A percentile compares a stretch with the other conserved stretches of the same genome.
These are phyloP conservation scores for Porcisia deanei DNA, from an alignment of 208 protist genomes.

Conservation along the genomic window DNA sequence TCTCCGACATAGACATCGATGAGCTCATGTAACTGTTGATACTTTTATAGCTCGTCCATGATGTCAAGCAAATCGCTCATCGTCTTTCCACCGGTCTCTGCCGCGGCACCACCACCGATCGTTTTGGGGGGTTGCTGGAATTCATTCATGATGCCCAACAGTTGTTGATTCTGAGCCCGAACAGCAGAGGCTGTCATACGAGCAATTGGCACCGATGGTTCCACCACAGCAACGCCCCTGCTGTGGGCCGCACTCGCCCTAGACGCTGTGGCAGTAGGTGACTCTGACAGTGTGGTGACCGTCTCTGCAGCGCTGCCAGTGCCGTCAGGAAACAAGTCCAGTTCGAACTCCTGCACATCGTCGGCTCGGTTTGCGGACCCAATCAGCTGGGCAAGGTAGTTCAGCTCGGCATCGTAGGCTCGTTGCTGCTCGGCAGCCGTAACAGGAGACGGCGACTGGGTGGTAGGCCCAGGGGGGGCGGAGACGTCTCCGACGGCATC, in stretches of 20 bases:
- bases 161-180: slow-evolving; percentile 49
- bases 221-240: background rate
- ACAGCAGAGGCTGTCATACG: slow-evolving; percentile 44
- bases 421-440: slow-evolving; percentile 15
- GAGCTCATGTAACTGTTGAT: background rate
- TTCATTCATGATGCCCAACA: slow-evolving; percentile 55
- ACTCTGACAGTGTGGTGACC: background rate
- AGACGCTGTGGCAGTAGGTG: background rate
- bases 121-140: slow-evolving; percentile 15
- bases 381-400: slow-evolving; percentile 54
- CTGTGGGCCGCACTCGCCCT: background rate
- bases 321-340: slow-evolving; percentile 52
- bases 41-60: slow-evolving; percentile 77
- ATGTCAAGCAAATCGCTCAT: slow-evolving; percentile 69
- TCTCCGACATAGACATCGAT: background rate
- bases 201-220: slow-evolving; percentile 22
- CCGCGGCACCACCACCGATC: background rate
- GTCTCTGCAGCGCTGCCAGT: background rate
- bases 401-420: slow-evolving; percentile 56
- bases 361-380: slow-evolving; percentile 17
- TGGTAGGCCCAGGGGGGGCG: background rate
- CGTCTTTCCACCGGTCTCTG: background rate
- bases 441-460: background rate
- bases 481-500: background rate
- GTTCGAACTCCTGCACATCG: slow-evolving; percentile 34